These are phyloP conservation scores for Fusarium bulbicola DNA, from an alignment of 2,329 filamentous ascomycete species.

Conservation along the genomic window DNA sequence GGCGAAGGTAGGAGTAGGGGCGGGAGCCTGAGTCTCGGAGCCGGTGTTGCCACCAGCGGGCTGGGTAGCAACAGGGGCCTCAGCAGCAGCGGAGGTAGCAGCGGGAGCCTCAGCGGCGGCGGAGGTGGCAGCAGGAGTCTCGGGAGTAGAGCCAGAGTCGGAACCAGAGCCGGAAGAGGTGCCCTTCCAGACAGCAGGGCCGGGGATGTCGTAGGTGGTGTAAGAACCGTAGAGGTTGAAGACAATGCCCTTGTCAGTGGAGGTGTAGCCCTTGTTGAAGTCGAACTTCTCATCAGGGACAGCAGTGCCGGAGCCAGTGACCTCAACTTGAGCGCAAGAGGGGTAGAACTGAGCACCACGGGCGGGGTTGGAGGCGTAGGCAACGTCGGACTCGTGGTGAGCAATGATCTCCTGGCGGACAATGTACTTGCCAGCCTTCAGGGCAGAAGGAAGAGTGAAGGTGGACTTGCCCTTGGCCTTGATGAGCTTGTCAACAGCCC, in stretches of 20 bases:
- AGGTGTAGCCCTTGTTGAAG: constrained; percentile 64
- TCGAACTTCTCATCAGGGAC: constrained; percentile 54
- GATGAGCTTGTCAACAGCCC: constrained; percentile 57
- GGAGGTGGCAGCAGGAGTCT: constrained; percentile 12
- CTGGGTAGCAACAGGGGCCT: constrained; percentile 28
- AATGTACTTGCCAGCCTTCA: constrained; percentile 62
- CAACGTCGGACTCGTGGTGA: constrained; percentile 56
- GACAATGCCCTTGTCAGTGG: constrained; percentile 64
- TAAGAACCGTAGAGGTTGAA: constrained; percentile 64
- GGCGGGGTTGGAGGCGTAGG: constrained; percentile 42
- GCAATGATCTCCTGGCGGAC: constrained; percentile 65
- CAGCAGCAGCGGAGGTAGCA: constrained; percentile 28
- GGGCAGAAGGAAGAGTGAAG: constrained; percentile 56
- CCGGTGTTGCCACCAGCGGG: constrained; percentile 13
- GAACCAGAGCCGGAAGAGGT: constrained; percentile 28
- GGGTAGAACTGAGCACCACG: constrained; percentile 59
- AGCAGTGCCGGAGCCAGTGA: constrained; percentile 57
- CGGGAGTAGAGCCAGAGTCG: constrained; percentile 7
- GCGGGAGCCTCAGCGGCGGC: constrained; percentile 12
- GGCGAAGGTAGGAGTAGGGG: constrained; percentile 35
- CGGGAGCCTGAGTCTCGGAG: constrained; percentile 5
- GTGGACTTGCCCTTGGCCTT: constrained; percentile 56
- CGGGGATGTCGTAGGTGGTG: constrained; percentile 48
- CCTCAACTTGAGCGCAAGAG: constrained; percentile 67
- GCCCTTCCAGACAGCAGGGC: constrained; percentile 46